phyloP scores from a whole-genome alignment of 2,329 filamentous ascomycete species.

The Aspergillus fumigatus region DNA sequence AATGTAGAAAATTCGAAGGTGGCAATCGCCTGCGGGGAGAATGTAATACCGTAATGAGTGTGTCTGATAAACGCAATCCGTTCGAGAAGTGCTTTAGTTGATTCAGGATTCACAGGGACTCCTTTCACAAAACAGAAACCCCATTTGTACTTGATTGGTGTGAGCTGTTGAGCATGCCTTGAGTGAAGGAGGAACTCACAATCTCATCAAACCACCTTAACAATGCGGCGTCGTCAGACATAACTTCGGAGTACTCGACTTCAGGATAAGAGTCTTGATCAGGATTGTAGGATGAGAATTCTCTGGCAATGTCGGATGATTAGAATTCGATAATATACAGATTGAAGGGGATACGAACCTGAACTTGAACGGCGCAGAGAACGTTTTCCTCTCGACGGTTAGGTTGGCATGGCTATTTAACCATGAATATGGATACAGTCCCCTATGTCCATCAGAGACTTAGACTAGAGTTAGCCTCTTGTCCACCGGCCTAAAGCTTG shows the following conservation, averaged over 20 bases:
- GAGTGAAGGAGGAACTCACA: conserved; percentile 20
- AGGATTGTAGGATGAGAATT: conserved; percentile 36
- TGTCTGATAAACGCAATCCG: conserved; percentile 80
- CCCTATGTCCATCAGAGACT: conserved; percentile 69
- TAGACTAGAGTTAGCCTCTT: conserved; percentile 8
- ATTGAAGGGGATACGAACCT: conserved; percentile 13
- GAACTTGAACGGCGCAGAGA: conserved; percentile 4
- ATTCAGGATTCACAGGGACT: conserved; percentile 64
- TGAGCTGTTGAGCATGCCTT: conserved; percentile 5
- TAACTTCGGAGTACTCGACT: conserved; percentile 58
- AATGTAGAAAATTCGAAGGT: not conserved
- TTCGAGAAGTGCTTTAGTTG: conserved; percentile 70
- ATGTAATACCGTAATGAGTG: conserved; percentile 76
- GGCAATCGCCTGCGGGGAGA: not conserved
- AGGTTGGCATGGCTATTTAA: conserved; percentile 45
- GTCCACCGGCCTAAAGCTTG: conserved; percentile 4
- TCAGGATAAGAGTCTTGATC: conserved; percentile 50
- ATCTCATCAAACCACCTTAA: conserved; percentile 62
- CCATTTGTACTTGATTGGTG: conserved; percentile 50
- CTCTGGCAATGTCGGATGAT: conserved; percentile 16
- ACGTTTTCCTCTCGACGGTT: conserved; percentile 21
- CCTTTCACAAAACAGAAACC: conserved; percentile 75
- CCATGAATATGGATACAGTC: conserved; percentile 63
- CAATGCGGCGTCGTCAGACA: conserved; percentile 54
- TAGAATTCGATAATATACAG: not conserved